Evolutionary conservation across 108 stramenopile species (phyloP).

Genomic region (Schizochytrium sp.): DNA sequence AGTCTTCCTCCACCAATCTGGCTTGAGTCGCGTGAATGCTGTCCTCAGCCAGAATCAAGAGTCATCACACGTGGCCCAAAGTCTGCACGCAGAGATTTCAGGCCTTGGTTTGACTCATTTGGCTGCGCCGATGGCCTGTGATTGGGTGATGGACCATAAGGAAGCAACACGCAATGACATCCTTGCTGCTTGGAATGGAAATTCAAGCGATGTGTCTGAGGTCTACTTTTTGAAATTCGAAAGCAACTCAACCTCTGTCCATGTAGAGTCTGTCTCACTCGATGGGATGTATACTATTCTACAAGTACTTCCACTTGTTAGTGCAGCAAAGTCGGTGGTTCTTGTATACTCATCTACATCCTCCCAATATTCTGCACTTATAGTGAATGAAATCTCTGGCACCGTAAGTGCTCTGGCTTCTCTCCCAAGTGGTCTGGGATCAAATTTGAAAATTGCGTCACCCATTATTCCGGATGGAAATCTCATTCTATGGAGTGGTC

Average conservation of each 20-base stretch:
- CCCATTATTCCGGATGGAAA: slow-evolving; percentile 10
- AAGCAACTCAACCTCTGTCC: not conserved
- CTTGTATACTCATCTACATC: not conserved
- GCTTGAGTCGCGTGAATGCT: not conserved
- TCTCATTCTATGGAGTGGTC: slow-evolving; percentile 1
- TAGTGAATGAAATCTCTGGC: not conserved
- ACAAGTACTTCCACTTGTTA: slow-evolving; percentile 50
- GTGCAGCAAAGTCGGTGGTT: not conserved
- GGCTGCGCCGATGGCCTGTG: not conserved
- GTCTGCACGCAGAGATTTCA: not conserved
- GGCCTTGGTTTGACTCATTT: not conserved
- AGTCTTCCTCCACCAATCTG: not conserved
- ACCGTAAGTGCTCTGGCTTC: not conserved
- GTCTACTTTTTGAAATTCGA: not conserved
- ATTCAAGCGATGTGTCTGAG: too few species aligned
- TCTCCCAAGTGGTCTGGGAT: not conserved
- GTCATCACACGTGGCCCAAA: not conserved
- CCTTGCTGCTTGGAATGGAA: slow-evolving; percentile 23
- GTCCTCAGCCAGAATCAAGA: not conserved
- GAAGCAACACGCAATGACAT: slow-evolving; percentile 25
- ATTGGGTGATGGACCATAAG: not conserved
- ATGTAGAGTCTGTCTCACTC: not conserved
- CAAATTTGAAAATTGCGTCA: not conserved
- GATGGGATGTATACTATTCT: not conserved
- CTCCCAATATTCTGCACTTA: not conserved